Base-by-base conservation (phyloP, 768 basidiomycete species). In the Roridomyces roridus region DNA sequence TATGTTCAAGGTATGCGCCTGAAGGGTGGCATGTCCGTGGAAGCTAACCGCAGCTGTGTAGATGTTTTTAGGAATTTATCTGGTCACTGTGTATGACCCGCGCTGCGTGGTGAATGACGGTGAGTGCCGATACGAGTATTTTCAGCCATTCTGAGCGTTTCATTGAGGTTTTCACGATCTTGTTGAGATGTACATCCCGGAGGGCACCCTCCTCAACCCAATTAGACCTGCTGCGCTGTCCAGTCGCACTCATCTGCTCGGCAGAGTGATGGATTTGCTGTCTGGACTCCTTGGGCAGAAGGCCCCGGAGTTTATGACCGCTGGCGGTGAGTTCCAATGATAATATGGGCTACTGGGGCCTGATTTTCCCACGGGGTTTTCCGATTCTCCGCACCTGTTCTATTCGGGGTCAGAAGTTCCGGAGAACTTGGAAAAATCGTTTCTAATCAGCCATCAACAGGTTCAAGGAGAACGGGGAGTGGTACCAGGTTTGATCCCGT, bases 171-270 rank as follows among this genome's bases (percentile, higher is more conserved):
- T 49, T 17, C 52, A 64, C 26, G 51, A 63, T 15, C 35, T 65
- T 5, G 31, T 63, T 7, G 47, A 63, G 7, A 49, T 56, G 9
- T 42, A 51, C 40, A 65, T 65, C 46, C 64, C 64, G 5, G 28
- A 57, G 26, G 64, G 64, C 4, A 63, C 61, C 3, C 25, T 65
- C 17, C 54, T 65, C 10, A 65, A 57, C 31, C 62, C 64, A 5
- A 46, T 63, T 14, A 55, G 62, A 15, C 64, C 64, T 23, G 64
- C 62, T 5, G 62, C 64, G 17, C 51, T 65, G 4, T 65, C 62
- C 0, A 52, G 46, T n/a, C 54, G 64, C 11, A 65, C 64, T 15
- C 64, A 65, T 34, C 55, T 60, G 4, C 46, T 63, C 6, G 64
- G 64, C 17, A 51, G 64, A 37, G 51, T 58, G 5, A 51, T 65